Evolutionary conservation across 768 basidiomycete genomes (phyloP).

Genomic region (Mycena amicta): DNA sequence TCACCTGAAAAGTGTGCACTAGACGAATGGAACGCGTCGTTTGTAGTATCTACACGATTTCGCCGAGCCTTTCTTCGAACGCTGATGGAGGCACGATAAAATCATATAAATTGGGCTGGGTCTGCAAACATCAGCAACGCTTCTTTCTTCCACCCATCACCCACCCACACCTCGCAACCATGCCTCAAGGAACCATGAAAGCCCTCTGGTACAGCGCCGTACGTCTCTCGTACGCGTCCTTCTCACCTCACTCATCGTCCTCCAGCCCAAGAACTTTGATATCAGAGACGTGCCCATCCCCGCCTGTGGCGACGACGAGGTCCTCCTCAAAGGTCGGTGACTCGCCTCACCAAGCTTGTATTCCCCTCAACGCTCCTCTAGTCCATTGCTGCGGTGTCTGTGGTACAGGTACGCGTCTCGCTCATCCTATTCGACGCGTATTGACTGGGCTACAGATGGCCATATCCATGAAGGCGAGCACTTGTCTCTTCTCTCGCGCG

Average conservation of each 20-base stretch:
- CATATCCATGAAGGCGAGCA: slow-evolving; percentile 58
- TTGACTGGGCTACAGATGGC: slow-evolving; percentile 60
- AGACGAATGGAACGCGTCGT: background rate
- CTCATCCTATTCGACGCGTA: slow-evolving; percentile 6
- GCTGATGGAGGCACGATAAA: background rate
- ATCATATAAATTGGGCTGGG: background rate
- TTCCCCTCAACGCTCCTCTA: slow-evolving; percentile 23
- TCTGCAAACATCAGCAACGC: background rate
- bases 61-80: background rate
- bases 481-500: background rate
- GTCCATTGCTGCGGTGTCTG: slow-evolving; percentile 47
- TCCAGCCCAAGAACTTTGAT: slow-evolving; percentile 65
- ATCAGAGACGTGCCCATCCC: slow-evolving; percentile 72
- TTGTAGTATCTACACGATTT: background rate
- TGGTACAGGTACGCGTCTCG: slow-evolving; percentile 15
- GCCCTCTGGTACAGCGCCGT: slow-evolving; percentile 76
- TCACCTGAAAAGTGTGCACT: background rate
- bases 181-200: slow-evolving; percentile 70
- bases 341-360: too few species aligned
- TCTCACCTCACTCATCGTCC: slow-evolving; percentile 15
- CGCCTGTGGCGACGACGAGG: slow-evolving; percentile 63
- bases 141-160: background rate
- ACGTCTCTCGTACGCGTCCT: slow-evolving; percentile 12
- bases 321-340: slow-evolving; percentile 72
- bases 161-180: slow-evolving; percentile 23